Evolutionary conservation across 202 grass and related monocot species (phyloP), one percentile per base, ranked within the genome.

Genomic region (Zoysia matrella): DNA sequence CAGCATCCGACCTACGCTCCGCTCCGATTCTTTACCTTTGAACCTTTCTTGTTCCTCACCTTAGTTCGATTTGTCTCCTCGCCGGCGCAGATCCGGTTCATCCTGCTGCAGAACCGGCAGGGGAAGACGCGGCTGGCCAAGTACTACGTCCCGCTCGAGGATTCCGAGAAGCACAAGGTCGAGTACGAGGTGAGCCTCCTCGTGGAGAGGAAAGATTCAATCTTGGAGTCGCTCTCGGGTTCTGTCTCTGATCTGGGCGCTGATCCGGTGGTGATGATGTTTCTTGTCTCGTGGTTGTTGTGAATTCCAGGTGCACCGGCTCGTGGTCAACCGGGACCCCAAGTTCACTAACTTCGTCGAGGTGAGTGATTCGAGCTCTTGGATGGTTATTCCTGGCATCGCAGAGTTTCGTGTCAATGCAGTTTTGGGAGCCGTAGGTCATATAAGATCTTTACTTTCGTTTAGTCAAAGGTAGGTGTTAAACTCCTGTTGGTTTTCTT

Each of bases 311-410:
- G 92, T 98, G 72, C 95, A 98, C 77, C 88, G 95, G 60, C 76
- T 98, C 45, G 92, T 98, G 54, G 95, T 98, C 76, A 98, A 98
- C 80, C 70, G 92, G 80, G 95, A 98, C 50, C 95, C 95, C 72
- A 98, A 98, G 80, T 95, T 94, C 84, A 98, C 95, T 70, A 98
- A 98, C 81, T 98, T 98, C 76, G 92, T 98, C n/a, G 92, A 98
- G 95, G 95, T 98, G 86, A 52, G 69, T 73, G 69, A 8, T 69
- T 80, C 7, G 3, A 68, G 47, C 65, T 82, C 52, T 77, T 78
- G 52, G 60, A 40, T 40, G 30, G 11, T 73, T 49, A 54, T 55
- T 66, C 67, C 51, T 11, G 1, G 11, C 41, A 15, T 62, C 10
- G 7, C 7, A 42, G 8, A 53, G 12, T 39, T 65, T 18, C 39